Conservation (phyloP, 371 early-diverging fungal species). For the Rhizopus arrhizus region DNA sequence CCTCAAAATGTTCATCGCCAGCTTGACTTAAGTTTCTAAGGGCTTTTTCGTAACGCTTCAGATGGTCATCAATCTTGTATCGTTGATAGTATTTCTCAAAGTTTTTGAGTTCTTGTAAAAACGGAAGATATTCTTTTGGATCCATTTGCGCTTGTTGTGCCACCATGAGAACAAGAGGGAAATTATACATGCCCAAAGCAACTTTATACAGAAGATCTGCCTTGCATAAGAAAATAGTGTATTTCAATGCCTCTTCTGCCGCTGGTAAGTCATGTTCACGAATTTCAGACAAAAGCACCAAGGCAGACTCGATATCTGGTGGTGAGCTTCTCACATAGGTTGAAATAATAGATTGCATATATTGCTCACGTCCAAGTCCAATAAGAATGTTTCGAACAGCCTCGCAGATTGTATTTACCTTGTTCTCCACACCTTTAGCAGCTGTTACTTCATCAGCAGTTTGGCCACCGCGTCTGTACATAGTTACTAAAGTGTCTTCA, state of each 20-base stretch:
- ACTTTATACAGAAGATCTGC: slow-evolving; percentile 87
- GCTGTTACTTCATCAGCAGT: slow-evolving; percentile 16
- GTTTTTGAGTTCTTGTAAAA: slow-evolving; percentile 80
- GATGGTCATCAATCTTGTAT: slow-evolving; percentile 86
- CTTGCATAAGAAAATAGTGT: slow-evolving; percentile 89
- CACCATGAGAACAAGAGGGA: slow-evolving; percentile 88
- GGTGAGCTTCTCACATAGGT: slow-evolving; percentile 85
- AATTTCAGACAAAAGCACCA: slow-evolving; percentile 60
- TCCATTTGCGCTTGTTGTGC: slow-evolving; percentile 95
- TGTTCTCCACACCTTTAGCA: slow-evolving; percentile 45
- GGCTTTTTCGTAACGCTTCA: slow-evolving; percentile 73
- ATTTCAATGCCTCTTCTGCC: slow-evolving; percentile 87
- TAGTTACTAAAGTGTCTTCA: slow-evolving; percentile 69
- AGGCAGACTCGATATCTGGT: slow-evolving; percentile 83
- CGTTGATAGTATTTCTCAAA: slow-evolving; percentile 76
- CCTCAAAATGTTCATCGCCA: slow-evolving; percentile 69
- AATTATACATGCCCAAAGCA: slow-evolving; percentile 94
- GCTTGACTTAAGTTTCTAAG: slow-evolving; percentile 69
- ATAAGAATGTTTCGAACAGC: slow-evolving; percentile 69
- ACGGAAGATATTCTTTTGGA: slow-evolving; percentile 93
- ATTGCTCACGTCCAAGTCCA: slow-evolving; percentile 58
- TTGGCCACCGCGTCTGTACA: slow-evolving; percentile 55
- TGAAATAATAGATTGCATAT: slow-evolving; percentile 84
- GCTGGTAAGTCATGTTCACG: slow-evolving; percentile 52
- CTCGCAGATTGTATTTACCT: slow-evolving; percentile 82